A percentile compares a stretch with the other conserved stretches of the same genome.
phyloP scores from a whole-genome alignment of 306 rosid genomes.

The Ammopiptanthus mongolicus region DNA sequence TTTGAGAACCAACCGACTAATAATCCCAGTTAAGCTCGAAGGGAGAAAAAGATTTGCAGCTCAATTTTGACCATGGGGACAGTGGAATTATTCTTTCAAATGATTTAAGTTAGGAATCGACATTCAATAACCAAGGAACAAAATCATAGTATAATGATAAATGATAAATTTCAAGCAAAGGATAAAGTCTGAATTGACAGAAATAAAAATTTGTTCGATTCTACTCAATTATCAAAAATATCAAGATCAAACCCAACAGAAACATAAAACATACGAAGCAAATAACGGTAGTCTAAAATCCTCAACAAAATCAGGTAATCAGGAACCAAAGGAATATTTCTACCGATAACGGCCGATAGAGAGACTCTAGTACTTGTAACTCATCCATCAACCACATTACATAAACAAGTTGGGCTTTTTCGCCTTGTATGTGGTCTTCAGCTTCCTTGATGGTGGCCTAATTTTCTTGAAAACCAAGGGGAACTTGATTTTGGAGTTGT shows the following conservation, averaged over 20 bases:
- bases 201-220: background rate
- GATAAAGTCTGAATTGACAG: background rate
- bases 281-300: constrained; percentile 1
- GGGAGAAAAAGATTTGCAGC: background rate
- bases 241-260: constrained; percentile 13
- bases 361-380: background rate
- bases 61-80: background rate
- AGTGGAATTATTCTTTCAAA: too few relatives aligned
- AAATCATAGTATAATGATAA: background rate
- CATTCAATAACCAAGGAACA: background rate
- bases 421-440: constrained; percentile 92
- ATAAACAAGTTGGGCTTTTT: constrained; percentile 80
- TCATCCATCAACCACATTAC: constrained; percentile 39
- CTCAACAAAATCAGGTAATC: constrained; percentile 20
- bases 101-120: too few relatives aligned
- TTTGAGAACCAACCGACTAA: too few relatives aligned
- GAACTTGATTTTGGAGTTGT: constrained; percentile 82
- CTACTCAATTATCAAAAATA: constrained; percentile 17
- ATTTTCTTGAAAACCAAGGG: constrained; percentile 80
- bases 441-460: constrained; percentile 81
- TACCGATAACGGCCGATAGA: background rate
- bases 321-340: background rate
- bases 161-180: background rate
- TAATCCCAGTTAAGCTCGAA: too few relatives aligned
- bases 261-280: background rate